A percentile compares a stretch with the other conserved stretches of the same genome.
Evolutionary conservation across 1,284 basidiomycete genomes (phyloP).

Genomic region (Ceratobasidium papillatum): DNA sequence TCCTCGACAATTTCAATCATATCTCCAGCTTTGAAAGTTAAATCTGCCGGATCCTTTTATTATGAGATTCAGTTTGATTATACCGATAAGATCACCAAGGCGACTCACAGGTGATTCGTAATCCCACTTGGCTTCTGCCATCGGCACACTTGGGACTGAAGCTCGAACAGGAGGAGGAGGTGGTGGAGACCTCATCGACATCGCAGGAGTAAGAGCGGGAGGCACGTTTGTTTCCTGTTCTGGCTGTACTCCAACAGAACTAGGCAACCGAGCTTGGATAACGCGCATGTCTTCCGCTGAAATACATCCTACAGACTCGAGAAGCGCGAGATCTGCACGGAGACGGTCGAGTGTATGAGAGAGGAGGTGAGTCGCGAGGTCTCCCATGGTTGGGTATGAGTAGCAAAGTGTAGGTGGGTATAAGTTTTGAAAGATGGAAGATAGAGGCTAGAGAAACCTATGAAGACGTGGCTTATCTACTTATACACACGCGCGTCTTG

Average conservation of each 20-base stretch:
- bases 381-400: background rate
- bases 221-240: background rate
- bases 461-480: background rate
- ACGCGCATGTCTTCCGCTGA: background rate
- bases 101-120: constrained; percentile 68
- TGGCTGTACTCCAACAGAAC: background rate
- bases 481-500: background rate
- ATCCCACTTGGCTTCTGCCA: constrained; percentile 67
- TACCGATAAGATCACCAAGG: constrained; percentile 9
- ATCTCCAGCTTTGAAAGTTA: constrained; percentile 66
- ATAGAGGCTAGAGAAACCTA: background rate
- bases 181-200: background rate
- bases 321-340: constrained; percentile 22
- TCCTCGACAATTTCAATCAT: constrained; percentile 67
- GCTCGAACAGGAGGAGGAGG: constrained; percentile 50
- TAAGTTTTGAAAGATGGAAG: background rate
- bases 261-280: constrained; percentile 15
- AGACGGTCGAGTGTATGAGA: constrained; percentile 20
- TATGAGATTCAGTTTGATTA: background rate
- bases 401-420: too few relatives aligned
- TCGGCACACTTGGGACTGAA: constrained; percentile 46
- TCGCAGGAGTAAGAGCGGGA: background rate
- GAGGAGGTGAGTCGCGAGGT: constrained; percentile 8
- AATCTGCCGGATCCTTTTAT: constrained; percentile 61
- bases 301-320: constrained; percentile 20